A percentile compares a stretch with the other conserved stretches of the same genome.
phyloP scores from a whole-genome alignment of 352 stramenopile genomes.

The Hyaloperonospora brassicae region DNA sequence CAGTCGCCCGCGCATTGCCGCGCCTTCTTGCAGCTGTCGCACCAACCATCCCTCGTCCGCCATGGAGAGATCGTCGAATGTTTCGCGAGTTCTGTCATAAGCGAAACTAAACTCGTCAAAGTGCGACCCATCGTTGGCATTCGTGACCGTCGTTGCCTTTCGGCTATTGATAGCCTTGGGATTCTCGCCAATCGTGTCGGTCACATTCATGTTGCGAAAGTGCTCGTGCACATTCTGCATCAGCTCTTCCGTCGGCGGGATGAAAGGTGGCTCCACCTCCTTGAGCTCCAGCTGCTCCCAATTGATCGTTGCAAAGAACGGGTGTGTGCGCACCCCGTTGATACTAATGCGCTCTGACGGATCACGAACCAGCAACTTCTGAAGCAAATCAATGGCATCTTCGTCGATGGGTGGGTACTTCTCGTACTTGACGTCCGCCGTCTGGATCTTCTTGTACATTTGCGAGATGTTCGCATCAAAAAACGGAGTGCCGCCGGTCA shows the following conservation, averaged over 20 bases:
- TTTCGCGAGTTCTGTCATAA: constrained; percentile 70
- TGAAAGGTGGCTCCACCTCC: constrained; percentile 73
- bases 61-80: constrained; percentile 74
- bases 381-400: constrained; percentile 56
- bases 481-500: constrained; percentile 85
- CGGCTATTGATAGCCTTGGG: constrained; percentile 53
- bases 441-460: constrained; percentile 89
- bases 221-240: constrained; percentile 87
- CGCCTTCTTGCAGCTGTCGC: constrained; percentile 67
- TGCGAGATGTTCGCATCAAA: constrained; percentile 76
- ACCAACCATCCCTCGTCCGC: constrained; percentile 79
- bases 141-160: constrained; percentile 36
- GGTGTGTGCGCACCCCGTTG: constrained; percentile 47
- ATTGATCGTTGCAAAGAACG: constrained; percentile 66
- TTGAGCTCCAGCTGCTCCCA: constrained; percentile 71
- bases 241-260: constrained; percentile 65
- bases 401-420: constrained; percentile 56
- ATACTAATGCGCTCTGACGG: constrained; percentile 56
- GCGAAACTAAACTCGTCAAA: constrained; percentile 87
- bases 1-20: constrained; percentile 60
- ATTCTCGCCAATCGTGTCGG: constrained; percentile 65
- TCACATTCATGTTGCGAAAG: constrained; percentile 86
- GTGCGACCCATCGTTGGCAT: constrained; percentile 57
- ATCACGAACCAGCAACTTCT: constrained; percentile 74
- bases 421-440: constrained; percentile 76